Evolutionary conservation across 2,329 filamentous ascomycete species (phyloP), one percentile per base, ranked within the genome.

Genomic region (Cyphellophora europaea): DNA sequence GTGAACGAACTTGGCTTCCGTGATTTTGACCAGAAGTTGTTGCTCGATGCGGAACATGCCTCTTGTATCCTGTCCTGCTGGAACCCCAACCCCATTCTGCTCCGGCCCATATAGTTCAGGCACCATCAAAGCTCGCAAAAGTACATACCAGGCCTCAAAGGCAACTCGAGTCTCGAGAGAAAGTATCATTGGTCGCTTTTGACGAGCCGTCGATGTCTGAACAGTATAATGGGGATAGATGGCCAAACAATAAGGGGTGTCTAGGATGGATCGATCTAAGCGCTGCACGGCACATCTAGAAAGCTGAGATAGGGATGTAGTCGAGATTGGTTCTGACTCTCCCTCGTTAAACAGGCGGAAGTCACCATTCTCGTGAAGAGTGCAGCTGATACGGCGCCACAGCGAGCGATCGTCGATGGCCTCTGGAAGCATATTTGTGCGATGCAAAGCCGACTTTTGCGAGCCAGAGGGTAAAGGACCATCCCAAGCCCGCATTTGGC

Each of bases 81-180:
- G 5, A n/a, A 4, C 12, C 21, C 52, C 42, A 30, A 45, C 47
- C 42, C 19, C 51, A 50, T 10, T 63, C 38, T 65, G 62, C 42
- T 72, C 70, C n/a, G 73, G 72, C 2, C 79, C 84, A 53, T 94
- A 96, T 10, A 96, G 69, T 49, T 95, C 87, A 0, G 91, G 89
- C 30, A 93, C 79, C 1, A 89, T 86, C 56, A 95, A 95, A 1
- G 89, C 87, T 43, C 89, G 77, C 18, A 98, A 59, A 6, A 98
- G 66, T 5, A 94, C 88, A 51, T 93, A 89, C 91, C 91, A 98
- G 10, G 95, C 91, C 55, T 98, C 91, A 50, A 93, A 94, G n/a
- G 93, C 68, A 5, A 93, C 77, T 27, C 88, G 75, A 16, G 77
- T 88, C 48, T 96, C 89, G 29, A 95, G 62, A 3, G 85, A 82